Conservation (phyloP, 305 asterid genomes). For the Solanum hybrid region DNA sequence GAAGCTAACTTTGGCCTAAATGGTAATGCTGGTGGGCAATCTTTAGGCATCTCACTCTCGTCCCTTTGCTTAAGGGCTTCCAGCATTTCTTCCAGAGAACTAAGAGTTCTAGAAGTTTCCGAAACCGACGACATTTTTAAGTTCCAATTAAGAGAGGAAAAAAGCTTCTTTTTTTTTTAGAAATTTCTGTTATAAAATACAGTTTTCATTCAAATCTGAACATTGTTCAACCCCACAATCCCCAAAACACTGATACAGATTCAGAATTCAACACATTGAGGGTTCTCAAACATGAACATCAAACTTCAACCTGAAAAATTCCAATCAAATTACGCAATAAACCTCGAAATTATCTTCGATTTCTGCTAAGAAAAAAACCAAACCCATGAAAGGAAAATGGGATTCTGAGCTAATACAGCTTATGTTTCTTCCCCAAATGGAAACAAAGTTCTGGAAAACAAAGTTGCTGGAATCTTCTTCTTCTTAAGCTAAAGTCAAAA, state of each 20-base stretch:
- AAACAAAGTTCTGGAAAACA: background rate
- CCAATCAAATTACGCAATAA: background rate
- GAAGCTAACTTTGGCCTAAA: slow-evolving; percentile 55
- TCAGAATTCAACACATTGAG: background rate
- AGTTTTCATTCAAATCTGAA: background rate
- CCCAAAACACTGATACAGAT: background rate
- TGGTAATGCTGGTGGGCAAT: slow-evolving; percentile 83
- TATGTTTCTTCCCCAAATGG: background rate
- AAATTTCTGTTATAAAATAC: background rate
- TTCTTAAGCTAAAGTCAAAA: background rate
- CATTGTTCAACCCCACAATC: background rate
- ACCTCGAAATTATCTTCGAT: background rate
- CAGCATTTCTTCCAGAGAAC: slow-evolving; percentile 95
- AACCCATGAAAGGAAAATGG: background rate
- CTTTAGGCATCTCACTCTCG: slow-evolving; percentile 48
- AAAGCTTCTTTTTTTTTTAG: background rate
- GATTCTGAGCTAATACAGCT: background rate
- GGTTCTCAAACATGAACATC: background rate
- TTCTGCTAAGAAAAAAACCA: background rate
- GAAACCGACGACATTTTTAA: slow-evolving; percentile 46
- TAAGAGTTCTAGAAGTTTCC: slow-evolving; percentile 48
- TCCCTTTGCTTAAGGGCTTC: slow-evolving; percentile 65
- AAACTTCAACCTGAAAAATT: background rate
- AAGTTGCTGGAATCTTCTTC: background rate
- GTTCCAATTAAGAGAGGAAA: background rate